Percentiles rank a stretch among this genome's conserved stretches.
Evolutionary conservation across 2,329 filamentous ascomycete species (phyloP).

Genomic region (Phoma sp.): DNA sequence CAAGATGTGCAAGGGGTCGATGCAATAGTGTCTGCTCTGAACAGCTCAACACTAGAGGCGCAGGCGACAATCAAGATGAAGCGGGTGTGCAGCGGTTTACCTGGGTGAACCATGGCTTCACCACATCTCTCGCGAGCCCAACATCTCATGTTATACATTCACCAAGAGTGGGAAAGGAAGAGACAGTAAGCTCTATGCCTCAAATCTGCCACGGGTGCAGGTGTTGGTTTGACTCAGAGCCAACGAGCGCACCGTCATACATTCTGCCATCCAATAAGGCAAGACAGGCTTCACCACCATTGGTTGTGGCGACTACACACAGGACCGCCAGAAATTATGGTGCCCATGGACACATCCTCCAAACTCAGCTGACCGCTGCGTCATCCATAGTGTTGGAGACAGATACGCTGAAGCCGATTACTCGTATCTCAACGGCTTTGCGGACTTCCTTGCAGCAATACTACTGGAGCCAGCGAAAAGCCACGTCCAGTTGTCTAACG

Average conservation of each 20-base stretch:
- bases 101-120: slow-evolving; percentile 36
- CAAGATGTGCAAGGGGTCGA: slow-evolving; percentile 25
- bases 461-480: slow-evolving; percentile 28
- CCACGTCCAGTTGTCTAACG: slow-evolving; percentile 30
- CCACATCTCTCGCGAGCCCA: slow-evolving; percentile 28
- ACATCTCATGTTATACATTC: slow-evolving; percentile 25
- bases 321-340: slow-evolving; percentile 32
- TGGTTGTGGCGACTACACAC: slow-evolving; percentile 42
- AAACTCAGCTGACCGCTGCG: slow-evolving; percentile 23
- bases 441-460: slow-evolving; percentile 31
- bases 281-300: slow-evolving; percentile 42
- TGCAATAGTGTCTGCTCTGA: slow-evolving; percentile 32
- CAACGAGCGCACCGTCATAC: slow-evolving; percentile 22
- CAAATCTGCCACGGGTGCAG: neutral
- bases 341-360: slow-evolving; percentile 34
- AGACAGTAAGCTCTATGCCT: neutral
- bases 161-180: neutral
- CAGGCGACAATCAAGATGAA: slow-evolving; percentile 32
- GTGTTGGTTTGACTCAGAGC: neutral
- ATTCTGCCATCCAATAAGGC: slow-evolving; percentile 25
- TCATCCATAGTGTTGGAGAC: slow-evolving; percentile 30
- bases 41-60: slow-evolving; percentile 22
- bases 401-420: slow-evolving; percentile 31
- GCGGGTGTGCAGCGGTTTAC: slow-evolving; percentile 37
- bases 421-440: slow-evolving; percentile 35